These are phyloP conservation scores for Cystofilobasidium macerans DNA, from an alignment of 768 basidiomycete species.

Conservation along the genomic window DNA sequence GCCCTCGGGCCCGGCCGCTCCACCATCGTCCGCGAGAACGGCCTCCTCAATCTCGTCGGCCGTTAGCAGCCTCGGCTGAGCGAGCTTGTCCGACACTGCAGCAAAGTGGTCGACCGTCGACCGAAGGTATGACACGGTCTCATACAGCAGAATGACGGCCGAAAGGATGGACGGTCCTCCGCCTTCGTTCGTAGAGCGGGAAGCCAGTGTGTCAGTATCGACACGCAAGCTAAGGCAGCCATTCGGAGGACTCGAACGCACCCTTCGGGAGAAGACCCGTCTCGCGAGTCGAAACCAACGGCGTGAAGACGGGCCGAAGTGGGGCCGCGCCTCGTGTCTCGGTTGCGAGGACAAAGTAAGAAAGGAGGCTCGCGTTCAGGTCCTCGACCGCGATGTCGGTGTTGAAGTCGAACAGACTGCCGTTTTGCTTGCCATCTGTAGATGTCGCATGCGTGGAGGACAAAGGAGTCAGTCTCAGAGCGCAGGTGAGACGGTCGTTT, in stretches of 20 bases:
- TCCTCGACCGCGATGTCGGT: constrained; percentile 26
- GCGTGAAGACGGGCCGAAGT: constrained; percentile 50
- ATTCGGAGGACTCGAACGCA: too few relatives aligned
- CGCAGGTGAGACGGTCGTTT: constrained; percentile 30
- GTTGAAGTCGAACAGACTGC: constrained; percentile 26
- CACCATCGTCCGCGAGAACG: constrained; percentile 28
- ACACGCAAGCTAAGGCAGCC: not conserved
- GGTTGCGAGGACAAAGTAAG: constrained; percentile 29
- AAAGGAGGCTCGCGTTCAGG: constrained; percentile 28
- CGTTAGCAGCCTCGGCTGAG: constrained; percentile 57
- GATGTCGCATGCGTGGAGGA: not conserved
- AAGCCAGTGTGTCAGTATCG: not conserved
- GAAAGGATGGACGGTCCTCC: constrained; percentile 39
- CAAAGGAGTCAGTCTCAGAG: not conserved
- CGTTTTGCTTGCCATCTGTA: constrained; percentile 14
- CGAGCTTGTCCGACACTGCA: constrained; percentile 58
- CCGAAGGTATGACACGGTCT: constrained; percentile 24
- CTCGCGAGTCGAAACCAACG: constrained; percentile 27
- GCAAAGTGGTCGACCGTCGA: constrained; percentile 40
- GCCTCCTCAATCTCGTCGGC: constrained; percentile 65
- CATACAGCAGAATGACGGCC: constrained; percentile 52
- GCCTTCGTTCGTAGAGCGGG: not conserved
- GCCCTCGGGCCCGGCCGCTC: too few relatives aligned
- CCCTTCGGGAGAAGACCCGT: constrained; percentile 43
- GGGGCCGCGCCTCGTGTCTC: constrained; percentile 30